Evolutionary conservation across 1,139 yeast species (phyloP), one percentile per base, ranked within the genome.

Genomic region (Blastobotrys capitulatus): DNA sequence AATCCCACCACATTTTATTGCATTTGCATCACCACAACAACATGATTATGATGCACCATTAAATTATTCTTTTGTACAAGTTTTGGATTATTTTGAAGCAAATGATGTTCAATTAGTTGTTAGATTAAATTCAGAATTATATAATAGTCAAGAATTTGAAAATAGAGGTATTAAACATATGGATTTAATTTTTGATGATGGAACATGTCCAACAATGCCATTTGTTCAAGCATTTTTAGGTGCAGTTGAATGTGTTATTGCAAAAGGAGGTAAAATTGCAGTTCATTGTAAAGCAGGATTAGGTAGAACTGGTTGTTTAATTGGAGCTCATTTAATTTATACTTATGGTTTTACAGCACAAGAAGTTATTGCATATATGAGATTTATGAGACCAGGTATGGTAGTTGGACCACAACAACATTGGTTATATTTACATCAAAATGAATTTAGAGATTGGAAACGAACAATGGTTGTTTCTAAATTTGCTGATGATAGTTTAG

Each of bases 361-460:
- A 62, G 98, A 92, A 68, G 94, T 96, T 67, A 92, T 92, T 60
- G 96, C 92, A 1, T 92, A 89, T 63, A 86, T 92, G 94, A 78
- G 98, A 66, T 86, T 92, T 79, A 76, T 92, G 57, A 79, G 98
- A 58, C 98, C 98, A 0, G 98, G 98, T 31, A 92, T 92, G 98
- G 97, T 92, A 15, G 98, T 92, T 35, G 98, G 98, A 0, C 98
- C 98, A 1, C 98, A 92, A 67, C 98, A 92, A 65, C 98, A 92
- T 70, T 92, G 98, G 98, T 75, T 92, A 49, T 94, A 92, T 63
- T 77, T 92, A 58, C 96, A 92, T 66, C 98, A 92, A 68, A 85
- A 89, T 65, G 96, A 89, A 59, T 92, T 92, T 68, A 78, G 97
- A 60, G 96, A 89, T 60, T 92, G 98, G 97, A 79, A 90, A 65